These are phyloP conservation scores for Apiospora pterosperma DNA, from an alignment of 2,329 filamentous ascomycete genomes.

Conservation along the genomic window DNA sequence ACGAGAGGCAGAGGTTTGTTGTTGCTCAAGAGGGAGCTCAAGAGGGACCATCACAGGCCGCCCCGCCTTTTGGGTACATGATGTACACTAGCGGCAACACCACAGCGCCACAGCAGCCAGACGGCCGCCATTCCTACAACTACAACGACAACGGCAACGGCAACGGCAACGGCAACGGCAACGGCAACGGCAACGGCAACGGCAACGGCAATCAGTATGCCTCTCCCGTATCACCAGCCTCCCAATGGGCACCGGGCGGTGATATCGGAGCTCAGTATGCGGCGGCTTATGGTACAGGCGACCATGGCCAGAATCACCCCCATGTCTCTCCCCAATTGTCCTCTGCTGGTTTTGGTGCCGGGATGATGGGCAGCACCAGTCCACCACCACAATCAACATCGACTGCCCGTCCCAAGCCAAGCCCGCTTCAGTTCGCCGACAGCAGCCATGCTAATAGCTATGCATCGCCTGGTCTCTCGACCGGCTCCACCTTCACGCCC, in stretches of 20 bases:
- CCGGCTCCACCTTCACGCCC: conserved; percentile 13
- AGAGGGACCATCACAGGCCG: not conserved
- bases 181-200: not conserved
- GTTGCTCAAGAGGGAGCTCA: not conserved
- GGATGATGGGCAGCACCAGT: not conserved
- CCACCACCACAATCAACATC: not conserved
- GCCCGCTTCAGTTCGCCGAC: conserved; percentile 18
- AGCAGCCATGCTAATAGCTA: conserved; percentile 5
- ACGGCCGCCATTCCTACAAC: not conserved
- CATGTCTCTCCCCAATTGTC: not conserved
- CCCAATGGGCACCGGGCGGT: not conserved
- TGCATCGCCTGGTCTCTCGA: conserved; percentile 11
- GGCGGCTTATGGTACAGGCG: not conserved
- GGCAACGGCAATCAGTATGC: not conserved
- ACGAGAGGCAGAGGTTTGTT: not conserved
- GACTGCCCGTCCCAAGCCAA: conserved; percentile 12
- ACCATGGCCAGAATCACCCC: not conserved
- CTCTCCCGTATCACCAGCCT: not conserved
- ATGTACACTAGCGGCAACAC: not conserved
- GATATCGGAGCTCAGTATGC: not conserved
- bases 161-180: not conserved
- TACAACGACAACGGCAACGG: not conserved
- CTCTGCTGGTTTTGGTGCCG: not conserved
- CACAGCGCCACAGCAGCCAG: not conserved
- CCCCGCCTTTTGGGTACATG: not conserved